phyloP scores from a whole-genome alignment of 352 stramenopile species.

The Globisporangium apiculatum region DNA sequence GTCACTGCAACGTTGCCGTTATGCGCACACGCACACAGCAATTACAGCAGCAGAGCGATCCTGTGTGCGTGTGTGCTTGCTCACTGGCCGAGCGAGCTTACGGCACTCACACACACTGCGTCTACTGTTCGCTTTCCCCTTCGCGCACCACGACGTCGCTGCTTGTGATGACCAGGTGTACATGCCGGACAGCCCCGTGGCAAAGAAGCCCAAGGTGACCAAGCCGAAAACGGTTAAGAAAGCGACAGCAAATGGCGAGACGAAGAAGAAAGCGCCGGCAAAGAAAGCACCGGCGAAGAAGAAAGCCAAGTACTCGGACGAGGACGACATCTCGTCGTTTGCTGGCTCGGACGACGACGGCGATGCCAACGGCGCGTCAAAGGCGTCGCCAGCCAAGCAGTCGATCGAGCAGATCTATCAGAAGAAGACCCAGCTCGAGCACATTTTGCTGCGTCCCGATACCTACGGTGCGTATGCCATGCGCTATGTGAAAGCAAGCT shows the following conservation, averaged over 20 bases:
- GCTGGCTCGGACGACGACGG: constrained; percentile 35
- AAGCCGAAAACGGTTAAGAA: constrained; percentile 29
- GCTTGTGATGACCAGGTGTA: constrained; percentile 7
- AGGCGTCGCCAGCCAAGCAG: constrained; percentile 35
- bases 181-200: constrained; percentile 10
- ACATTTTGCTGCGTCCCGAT: constrained; percentile 96
- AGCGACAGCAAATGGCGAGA: constrained; percentile 9
- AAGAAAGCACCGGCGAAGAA: constrained; percentile 42
- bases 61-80: background rate
- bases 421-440: constrained; percentile 97
- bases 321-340: constrained; percentile 20
- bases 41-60: background rate
- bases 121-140: too few species aligned
- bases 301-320: constrained; percentile 25
- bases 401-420: constrained; percentile 93
- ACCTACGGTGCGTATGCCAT: constrained; percentile 89
- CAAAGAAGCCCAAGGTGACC: constrained; percentile 10
- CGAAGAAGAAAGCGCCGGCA: constrained; percentile 23
- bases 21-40: too few species aligned
- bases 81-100: background rate
- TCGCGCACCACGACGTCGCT: background rate
- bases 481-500: background rate
- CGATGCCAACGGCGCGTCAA: constrained; percentile 20
- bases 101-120: too few species aligned
- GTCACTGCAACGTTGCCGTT: too few species aligned